phyloP scores from a whole-genome alignment of 306 rosid species.

The Gastrolobium bilobum region DNA sequence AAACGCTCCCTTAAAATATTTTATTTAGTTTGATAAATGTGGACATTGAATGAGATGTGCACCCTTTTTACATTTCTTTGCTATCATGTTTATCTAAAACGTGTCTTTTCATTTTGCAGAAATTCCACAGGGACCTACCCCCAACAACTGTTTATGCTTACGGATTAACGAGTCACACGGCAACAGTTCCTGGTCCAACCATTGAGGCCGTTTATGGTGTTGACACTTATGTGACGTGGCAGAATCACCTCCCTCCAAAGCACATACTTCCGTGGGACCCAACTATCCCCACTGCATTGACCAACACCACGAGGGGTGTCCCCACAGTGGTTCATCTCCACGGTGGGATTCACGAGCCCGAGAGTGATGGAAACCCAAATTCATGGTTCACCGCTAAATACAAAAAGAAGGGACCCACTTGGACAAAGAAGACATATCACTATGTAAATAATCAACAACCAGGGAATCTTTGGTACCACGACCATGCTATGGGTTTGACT shows the following conservation, averaged over 20 bases:
- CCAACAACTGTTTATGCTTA: constrained; percentile 74
- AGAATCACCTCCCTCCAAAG: constrained; percentile 70
- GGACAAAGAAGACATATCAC: constrained; percentile 59
- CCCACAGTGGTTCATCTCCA: constrained; percentile 91
- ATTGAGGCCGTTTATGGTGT: constrained; percentile 70
- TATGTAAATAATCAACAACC: constrained; percentile 79
- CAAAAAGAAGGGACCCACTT: constrained; percentile 60
- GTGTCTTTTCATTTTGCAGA: constrained; percentile 50
- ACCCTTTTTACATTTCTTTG: too few relatives aligned
- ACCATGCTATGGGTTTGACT: constrained; percentile 88
- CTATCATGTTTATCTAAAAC: not conserved
- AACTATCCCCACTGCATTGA: constrained; percentile 69
- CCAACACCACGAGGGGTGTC: constrained; percentile 55
- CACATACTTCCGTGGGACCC: constrained; percentile 93
- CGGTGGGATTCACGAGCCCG: constrained; percentile 72
- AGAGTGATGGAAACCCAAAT: constrained; percentile 73
- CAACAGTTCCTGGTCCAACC: constrained; percentile 89
- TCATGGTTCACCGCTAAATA: constrained; percentile 75
- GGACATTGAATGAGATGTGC: too few relatives aligned
- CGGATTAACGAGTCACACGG: constrained; percentile 53
- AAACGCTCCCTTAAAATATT: too few relatives aligned
- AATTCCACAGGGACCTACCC: constrained; percentile 83
- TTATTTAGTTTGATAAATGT: too few relatives aligned
- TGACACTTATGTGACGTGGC: constrained; percentile 72
- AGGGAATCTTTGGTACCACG: constrained; percentile 88